Evolutionary conservation across 2,329 filamentous ascomycete genomes (phyloP), one percentile per base, ranked within the genome.

Genomic region (Microsporum audouinii): DNA sequence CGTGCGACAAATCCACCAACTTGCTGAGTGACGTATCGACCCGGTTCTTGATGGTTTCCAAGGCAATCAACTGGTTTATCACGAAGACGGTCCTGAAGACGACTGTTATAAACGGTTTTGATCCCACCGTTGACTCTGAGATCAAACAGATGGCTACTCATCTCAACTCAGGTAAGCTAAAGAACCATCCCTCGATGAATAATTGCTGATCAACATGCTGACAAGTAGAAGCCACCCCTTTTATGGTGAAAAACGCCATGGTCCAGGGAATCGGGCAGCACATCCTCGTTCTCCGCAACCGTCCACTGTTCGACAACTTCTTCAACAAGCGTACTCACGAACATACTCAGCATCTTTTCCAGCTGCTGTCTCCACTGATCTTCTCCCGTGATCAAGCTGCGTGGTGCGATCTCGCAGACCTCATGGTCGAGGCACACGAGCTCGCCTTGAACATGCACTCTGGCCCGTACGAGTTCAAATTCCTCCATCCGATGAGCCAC

Each of bases 21-120:
- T 66, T 73, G 36, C 63, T 73, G 14, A 62, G 62, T 5, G 65
- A 68, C 34, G 34, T 64, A 2, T 45, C 56, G 2, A 70, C 68
- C 3, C 63, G 70, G 12, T 65, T 61, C 27, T 60, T 66, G 4
- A 63, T 69, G 10, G 59, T 73, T 7, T 62, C 68, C 7, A 71
- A 70, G 38, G 66, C 69, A 2, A 68, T 74, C 47, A 70, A 71
- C 57, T 65, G 61, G 31, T 70, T 67, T 53, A 58, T 71, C 5
- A 63, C 66, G 31, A 62, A 63, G 1, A 61, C 66, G 5, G 60
- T 72, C 2, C 57, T 72, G 45, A 68, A 65, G 7, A 60, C 66
- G 27, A 64, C 60, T 2, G 61, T 70, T 12, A 59, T 71, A 36
- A 64, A 60, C n/a, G 71, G 67, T 1, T 70, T 70, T 58, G 66